phyloP scores from a whole-genome alignment of 2,329 filamentous ascomycete genomes.

The Colletotrichum tanaceti region DNA sequence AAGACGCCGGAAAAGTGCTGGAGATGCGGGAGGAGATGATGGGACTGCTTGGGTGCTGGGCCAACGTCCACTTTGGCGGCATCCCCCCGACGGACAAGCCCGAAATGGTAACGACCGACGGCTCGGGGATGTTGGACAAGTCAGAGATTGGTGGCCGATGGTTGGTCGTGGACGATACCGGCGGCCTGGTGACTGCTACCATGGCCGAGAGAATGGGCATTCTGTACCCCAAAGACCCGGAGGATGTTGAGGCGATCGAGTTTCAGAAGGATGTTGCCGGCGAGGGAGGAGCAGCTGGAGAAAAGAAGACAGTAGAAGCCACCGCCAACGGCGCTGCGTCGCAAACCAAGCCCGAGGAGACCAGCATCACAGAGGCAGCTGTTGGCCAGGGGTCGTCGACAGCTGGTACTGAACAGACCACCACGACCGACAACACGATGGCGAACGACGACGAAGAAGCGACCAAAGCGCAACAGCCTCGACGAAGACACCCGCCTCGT shows the following conservation, averaged over 20 bases:
- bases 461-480: slow-evolving; percentile 16
- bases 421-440: slow-evolving; percentile 14
- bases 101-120: slow-evolving; percentile 45
- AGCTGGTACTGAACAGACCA: background rate
- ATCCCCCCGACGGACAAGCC: slow-evolving; percentile 47
- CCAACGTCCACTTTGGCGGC: slow-evolving; percentile 83
- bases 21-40: slow-evolving; percentile 49
- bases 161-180: slow-evolving; percentile 88
- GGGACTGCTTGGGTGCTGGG: slow-evolving; percentile 86
- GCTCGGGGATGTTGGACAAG: slow-evolving; percentile 80
- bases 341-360: slow-evolving; percentile 11
- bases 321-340: background rate
- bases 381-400: slow-evolving; percentile 3
- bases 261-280: slow-evolving; percentile 39
- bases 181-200: slow-evolving; percentile 82
- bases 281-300: slow-evolving; percentile 22
- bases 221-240: slow-evolving; percentile 63
- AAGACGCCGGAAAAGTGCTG: slow-evolving; percentile 53
- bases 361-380: slow-evolving; percentile 10
- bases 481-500: slow-evolving; percentile 20
- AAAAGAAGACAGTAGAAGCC: slow-evolving; percentile 25
- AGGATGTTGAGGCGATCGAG: slow-evolving; percentile 47
- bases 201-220: slow-evolving; percentile 92
- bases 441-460: slow-evolving; percentile 19
- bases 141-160: slow-evolving; percentile 64